phyloP scores from a whole-genome alignment of 164 flowering plant species.

The Sedum album region DNA sequence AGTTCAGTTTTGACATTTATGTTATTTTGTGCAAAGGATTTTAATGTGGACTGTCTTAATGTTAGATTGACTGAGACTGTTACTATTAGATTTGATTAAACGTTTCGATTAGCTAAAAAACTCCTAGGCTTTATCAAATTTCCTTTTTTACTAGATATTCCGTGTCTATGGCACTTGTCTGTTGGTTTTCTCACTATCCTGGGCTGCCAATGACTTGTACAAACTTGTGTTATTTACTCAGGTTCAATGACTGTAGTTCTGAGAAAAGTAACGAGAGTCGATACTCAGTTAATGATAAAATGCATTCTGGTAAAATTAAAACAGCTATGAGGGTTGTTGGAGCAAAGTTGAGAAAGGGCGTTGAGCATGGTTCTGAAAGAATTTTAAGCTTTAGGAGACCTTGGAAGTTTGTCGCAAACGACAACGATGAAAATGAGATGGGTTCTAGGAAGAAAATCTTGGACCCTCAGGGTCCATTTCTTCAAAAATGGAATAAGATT shows the following conservation, averaged over 20 bases:
- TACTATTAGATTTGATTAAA: background rate
- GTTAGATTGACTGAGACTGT: too few species aligned
- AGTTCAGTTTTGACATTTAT: background rate
- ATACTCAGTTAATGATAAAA: background rate
- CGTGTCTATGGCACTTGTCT: too few species aligned
- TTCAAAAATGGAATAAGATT: constrained; percentile 84
- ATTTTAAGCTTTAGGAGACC: constrained; percentile 6
- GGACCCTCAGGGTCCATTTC: constrained; percentile 82
- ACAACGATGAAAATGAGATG: constrained; percentile 17
- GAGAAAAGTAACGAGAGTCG: constrained; percentile 2
- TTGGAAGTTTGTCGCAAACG: background rate
- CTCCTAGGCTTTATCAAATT: background rate
- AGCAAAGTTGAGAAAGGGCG: background rate
- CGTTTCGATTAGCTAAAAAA: background rate
- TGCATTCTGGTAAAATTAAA: background rate
- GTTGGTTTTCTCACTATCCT: too few species aligned
- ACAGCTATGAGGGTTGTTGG: background rate
- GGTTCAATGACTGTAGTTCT: constrained; percentile 4
- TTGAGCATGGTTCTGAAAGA: constrained; percentile 8
- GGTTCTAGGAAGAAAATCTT: constrained; percentile 42
- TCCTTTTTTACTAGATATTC: too few species aligned
- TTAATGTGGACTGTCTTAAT: background rate
- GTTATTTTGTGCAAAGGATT: background rate
- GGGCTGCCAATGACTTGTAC: too few species aligned
- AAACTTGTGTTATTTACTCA: background rate